Evolutionary conservation across 305 asterid genomes (phyloP).

Genomic region (Ilex paraguariensis): DNA sequence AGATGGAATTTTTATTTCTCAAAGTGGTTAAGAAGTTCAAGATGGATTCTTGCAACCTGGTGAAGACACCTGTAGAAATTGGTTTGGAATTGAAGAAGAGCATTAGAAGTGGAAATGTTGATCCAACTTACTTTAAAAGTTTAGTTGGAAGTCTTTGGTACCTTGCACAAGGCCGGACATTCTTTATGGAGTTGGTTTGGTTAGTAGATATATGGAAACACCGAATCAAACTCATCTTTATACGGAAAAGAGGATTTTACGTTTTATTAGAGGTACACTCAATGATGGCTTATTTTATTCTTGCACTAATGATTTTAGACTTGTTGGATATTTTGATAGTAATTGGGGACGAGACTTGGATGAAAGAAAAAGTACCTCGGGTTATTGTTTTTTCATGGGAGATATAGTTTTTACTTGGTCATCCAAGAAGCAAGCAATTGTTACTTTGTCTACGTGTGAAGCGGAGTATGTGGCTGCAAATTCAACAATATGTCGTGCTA

Average conservation of each 20-base stretch:
- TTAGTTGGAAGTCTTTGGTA: background rate
- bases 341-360: background rate
- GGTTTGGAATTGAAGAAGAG: background rate
- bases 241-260: too few relatives aligned
- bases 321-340: background rate
- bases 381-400: background rate
- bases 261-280: background rate
- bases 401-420: background rate
- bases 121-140: background rate
- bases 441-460: too few relatives aligned
- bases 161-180: background rate
- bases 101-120: background rate
- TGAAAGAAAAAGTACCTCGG: background rate
- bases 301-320: background rate
- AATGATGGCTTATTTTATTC: background rate
- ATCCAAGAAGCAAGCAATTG: too few relatives aligned
- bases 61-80: background rate
- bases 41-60: background rate
- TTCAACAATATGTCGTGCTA: too few relatives aligned
- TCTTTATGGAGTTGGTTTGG: background rate
- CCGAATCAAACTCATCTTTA: background rate
- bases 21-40: background rate
- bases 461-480: too few relatives aligned
- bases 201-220: background rate
- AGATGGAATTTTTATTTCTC: background rate